These are phyloP conservation scores for Gnomoniopsis sp. DNA, from an alignment of 2,329 filamentous ascomycete genomes.

Conservation along the genomic window DNA sequence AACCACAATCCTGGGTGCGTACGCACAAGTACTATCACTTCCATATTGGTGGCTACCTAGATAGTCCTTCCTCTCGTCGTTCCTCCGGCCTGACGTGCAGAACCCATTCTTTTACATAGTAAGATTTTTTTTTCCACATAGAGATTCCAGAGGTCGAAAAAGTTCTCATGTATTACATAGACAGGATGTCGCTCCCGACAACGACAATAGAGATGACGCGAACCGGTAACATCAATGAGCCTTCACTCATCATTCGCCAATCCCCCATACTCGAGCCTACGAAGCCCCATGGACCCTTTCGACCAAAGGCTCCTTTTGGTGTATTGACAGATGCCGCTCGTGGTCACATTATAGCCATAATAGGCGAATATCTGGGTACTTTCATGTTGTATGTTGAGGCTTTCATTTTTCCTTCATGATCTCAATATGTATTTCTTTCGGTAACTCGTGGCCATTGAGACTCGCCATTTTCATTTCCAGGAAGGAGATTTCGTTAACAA, in stretches of 20 bases:
- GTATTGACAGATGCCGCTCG: not conserved
- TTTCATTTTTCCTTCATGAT: not conserved
- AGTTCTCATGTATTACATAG: not conserved
- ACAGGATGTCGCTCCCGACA: not conserved
- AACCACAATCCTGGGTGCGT: too few species aligned
- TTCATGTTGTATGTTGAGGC: conserved; percentile 3
- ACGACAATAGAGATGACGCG: conserved; percentile 5
- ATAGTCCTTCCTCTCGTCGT: too few species aligned
- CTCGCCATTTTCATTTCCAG: too few species aligned
- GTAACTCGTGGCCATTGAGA: too few species aligned
- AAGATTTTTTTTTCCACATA: not conserved
- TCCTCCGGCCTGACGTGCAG: too few species aligned
- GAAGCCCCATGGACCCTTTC: not conserved
- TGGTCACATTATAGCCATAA: conserved; percentile 4
- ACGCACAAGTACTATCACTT: too few species aligned
- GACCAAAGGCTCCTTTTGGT: not conserved
- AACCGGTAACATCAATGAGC: not conserved
- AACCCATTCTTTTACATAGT: not conserved
- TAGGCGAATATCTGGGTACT: conserved; percentile 7
- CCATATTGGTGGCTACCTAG: too few species aligned
- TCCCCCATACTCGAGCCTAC: conserved; percentile 4
- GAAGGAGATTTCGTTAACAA: not conserved
- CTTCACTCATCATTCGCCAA: not conserved
- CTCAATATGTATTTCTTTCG: too few species aligned
- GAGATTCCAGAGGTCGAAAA: not conserved